A percentile compares a stretch with the other conserved stretches of the same genome.
phyloP scores from a whole-genome alignment of 441 rosid genomes.

The Mallotus japonicus region DNA sequence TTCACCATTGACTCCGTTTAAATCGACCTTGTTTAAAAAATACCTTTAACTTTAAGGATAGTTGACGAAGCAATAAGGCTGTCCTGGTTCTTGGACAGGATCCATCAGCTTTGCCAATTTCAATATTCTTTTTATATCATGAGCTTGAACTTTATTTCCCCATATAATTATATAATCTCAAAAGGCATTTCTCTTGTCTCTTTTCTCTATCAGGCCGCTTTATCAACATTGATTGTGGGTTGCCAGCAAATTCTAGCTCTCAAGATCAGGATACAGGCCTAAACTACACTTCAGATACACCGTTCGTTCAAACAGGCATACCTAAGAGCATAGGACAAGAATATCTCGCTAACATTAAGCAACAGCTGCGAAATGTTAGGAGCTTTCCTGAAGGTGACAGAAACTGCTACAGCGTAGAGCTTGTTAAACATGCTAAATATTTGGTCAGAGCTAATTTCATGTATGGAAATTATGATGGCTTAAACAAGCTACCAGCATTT shows the following conservation, averaged over 20 bases:
- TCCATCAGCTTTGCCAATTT: constrained; percentile 17
- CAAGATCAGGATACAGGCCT: constrained; percentile 20
- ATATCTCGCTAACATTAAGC: neutral
- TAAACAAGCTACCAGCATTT: constrained; percentile 29
- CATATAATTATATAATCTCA: too few relatives aligned
- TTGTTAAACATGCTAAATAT: constrained; percentile 10
- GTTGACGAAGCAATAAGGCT: too few relatives aligned
- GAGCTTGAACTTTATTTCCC: neutral
- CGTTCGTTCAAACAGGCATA: constrained; percentile 27
- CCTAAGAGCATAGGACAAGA: constrained; percentile 12
- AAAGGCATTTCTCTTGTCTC: neutral
- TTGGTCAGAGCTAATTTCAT: constrained; percentile 36
- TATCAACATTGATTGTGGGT: constrained; percentile 43
- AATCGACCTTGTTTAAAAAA: too few relatives aligned
- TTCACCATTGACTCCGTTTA: too few relatives aligned
- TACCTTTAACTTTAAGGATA: too few relatives aligned
- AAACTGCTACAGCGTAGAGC: constrained; percentile 29
- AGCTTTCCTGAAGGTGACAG: constrained; percentile 36
- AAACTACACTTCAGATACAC: constrained; percentile 21
- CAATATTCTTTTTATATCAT: neutral
- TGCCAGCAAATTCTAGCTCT: constrained; percentile 21
- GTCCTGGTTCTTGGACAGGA: constrained; percentile 26
- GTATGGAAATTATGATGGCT: constrained; percentile 46
- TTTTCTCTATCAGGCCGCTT: constrained; percentile 23
- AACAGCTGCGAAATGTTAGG: constrained; percentile 18